Percentiles rank a stretch among this genome's conserved stretches.
Evolutionary conservation across 257 asterid species (phyloP).

Genomic region (Solanum gracilifrons): DNA sequence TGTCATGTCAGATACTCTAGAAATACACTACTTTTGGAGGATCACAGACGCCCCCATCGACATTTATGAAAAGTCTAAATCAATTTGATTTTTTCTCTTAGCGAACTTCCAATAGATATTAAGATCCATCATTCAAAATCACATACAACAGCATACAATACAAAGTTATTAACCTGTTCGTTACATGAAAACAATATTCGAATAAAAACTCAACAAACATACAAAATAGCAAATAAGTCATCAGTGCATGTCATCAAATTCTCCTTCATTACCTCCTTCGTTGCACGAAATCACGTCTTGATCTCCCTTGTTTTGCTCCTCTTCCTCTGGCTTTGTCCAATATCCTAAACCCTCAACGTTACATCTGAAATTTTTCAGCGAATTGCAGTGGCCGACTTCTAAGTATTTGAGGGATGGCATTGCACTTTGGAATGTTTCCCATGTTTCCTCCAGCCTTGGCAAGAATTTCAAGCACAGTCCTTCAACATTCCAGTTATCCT

Average conservation of each 20-base stretch:
- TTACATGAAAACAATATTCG: not conserved
- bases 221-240: not conserved
- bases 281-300: not conserved
- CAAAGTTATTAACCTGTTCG: not conserved
- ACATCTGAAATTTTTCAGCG: not conserved
- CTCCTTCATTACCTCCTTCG: not conserved
- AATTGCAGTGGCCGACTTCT: slow-evolving; percentile 13
- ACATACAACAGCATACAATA: not conserved
- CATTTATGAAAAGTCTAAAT: too few relatives aligned
- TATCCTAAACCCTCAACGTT: not conserved
- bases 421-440: not conserved
- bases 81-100: not conserved
- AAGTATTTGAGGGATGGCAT: slow-evolving; percentile 8
- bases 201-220: not conserved
- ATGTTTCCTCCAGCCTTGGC: slow-evolving; percentile 3
- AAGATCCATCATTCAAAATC: not conserved
- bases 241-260: not conserved
- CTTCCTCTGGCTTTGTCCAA: slow-evolving; percentile 6
- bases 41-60: not conserved
- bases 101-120: not conserved
- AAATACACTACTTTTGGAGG: not conserved
- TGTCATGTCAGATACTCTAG: not conserved
- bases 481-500: slow-evolving; percentile 7
- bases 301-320: not conserved
- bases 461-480: slow-evolving; percentile 18